Percentiles rank a stretch among this genome's conserved stretches.
These are phyloP conservation scores for Allomyces arbusculus DNA, from an alignment of 192 early-diverging fungal genomes.

Conservation along the genomic window DNA sequence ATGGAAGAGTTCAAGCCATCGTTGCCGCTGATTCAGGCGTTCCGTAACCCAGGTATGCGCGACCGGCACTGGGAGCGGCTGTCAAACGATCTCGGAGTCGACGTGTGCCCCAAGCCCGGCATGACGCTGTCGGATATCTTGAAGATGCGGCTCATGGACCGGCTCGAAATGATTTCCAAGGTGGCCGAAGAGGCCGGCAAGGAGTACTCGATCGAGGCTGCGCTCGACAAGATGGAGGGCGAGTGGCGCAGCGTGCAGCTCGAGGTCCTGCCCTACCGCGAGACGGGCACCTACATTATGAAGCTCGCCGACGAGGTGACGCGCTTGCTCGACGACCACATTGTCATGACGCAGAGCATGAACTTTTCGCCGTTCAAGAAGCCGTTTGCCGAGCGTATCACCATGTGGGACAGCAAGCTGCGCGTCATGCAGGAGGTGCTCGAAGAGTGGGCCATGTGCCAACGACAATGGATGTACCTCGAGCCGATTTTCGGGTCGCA, in stretches of 20 bases:
- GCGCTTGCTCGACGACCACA: conserved; percentile 81
- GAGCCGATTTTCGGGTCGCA: conserved; percentile 95
- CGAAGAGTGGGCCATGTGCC: conserved; percentile 99
- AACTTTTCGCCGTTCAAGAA: conserved; percentile 93
- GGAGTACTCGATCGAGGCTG: conserved; percentile 98
- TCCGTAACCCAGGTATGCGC: conserved; percentile 87
- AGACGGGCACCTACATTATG: conserved; percentile 77
- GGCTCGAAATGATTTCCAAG: conserved; percentile 67
- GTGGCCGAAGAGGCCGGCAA: conserved; percentile 83
- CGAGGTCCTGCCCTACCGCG: conserved; percentile 91
- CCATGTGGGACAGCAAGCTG: conserved; percentile 85
- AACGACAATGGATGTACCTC: conserved; percentile 98
- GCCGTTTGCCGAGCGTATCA: conserved; percentile 92
- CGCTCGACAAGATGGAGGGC: conserved; percentile 73
- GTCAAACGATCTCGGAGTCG: conserved; percentile 58
- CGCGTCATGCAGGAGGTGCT: conserved; percentile 87
- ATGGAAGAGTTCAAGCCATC: conserved; percentile 60
- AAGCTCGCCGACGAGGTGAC: conserved; percentile 96
- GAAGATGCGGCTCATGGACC: conserved; percentile 75
- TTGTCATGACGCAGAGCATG: conserved; percentile 88
- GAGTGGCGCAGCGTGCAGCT: conserved; percentile 79
- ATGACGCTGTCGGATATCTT: conserved; percentile 87
- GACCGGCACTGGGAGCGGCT: conserved; percentile 94
- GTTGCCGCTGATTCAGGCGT: conserved; percentile 56
- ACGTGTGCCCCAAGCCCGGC: conserved; percentile 40